Base-by-base conservation (phyloP, 495 filamentous ascomycete genomes). In the Haplographium delicatum region DNA sequence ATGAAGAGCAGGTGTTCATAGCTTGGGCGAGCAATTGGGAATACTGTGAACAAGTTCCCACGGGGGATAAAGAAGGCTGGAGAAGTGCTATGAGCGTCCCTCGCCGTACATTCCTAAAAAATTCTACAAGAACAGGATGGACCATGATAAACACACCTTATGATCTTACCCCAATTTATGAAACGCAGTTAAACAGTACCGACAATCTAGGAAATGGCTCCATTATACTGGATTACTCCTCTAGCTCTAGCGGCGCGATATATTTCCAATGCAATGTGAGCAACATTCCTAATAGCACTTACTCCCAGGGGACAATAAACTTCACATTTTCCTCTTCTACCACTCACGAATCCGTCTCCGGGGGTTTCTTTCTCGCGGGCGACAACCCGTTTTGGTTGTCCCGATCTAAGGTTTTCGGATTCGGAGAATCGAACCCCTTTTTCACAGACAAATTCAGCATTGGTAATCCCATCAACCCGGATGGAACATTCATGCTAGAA, bases 11-110 rank as follows among this genome's bases (percentile, higher is more conserved):
- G 24, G 57, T 74, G 47, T 72, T 64, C 25, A 68, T 83, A 30
- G 73, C 68, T 4, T 83, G 79, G 79, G 77, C 79, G 48, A 76
- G 68, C 39, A 83, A 83, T 52, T 82, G 79, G 78, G 72, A 83
- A 54, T 83, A 82, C 50, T 65, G 63, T 2, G 62, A 75, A 28
- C 47, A 62, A 18, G 73, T 78, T 0, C 75, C 75, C 1, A 78
- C 75, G 0, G 74, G 74, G 3, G 51, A 58, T 1, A 64, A 64
- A 2, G 66, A 72, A 53, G 64, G 69, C 13, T 83, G 73, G 71
- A 68, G 78, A 8, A 72, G 70, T 33, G 56, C 70, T 7, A 79
- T 79, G 78, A 60, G 68, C 18, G 52, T 74, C 3, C 74, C 77
- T 7, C 65, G 77, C 1, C 43, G 25, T n/a, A 65, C 60, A 40